Evolutionary conservation across 805 yeast species (phyloP), one percentile per base, ranked within the genome.

Genomic region (Saccharomycopsis lassenensis): DNA sequence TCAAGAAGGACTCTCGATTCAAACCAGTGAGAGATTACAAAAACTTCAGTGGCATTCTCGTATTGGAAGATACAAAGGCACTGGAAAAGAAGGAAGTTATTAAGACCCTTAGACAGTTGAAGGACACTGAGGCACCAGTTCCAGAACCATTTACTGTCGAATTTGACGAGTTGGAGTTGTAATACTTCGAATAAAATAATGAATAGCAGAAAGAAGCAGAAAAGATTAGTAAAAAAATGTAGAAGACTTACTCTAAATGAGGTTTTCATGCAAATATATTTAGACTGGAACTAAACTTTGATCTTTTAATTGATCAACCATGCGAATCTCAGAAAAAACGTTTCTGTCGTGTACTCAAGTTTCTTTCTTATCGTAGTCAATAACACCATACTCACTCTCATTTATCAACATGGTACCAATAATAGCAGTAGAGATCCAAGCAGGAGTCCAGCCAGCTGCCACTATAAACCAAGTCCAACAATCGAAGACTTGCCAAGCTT

Each of bases 401-500:
- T 42, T 40, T 31, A 39, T 36, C 7, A 42, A 30, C 6, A 35
- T 16, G 3, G 39, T 22, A 4, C 44, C 46, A n/a, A 18, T 10
- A 14, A 34, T 17, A 3, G 56, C 54, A 8, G 59, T 47, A 11
- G 59, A 48, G 3, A 74, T 29, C 97, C 97, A 89, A 4, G 75
- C 67, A 3, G 96, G 94, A 25, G 77, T 54, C 94, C 95, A 86
- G 0, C 85, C 82, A 28, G 77, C 59, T 27, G 74, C 62, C 2
- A 86, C 52, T 17, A 82, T 69, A 39, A 72, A 67, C 87, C 94
- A 85, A 0, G 94, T 81, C 89, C 94, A 85, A 41, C 81, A 77
- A 38, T 79, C 80, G 39, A 82, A 57, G 25, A 75, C 71, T 18
- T 61, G 51, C 79, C 87, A 83, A 3, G 84, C 73, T 19, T 69